Evolutionary conservation across 1,284 basidiomycete genomes (phyloP).

Genomic region (Pterulicium gracile): DNA sequence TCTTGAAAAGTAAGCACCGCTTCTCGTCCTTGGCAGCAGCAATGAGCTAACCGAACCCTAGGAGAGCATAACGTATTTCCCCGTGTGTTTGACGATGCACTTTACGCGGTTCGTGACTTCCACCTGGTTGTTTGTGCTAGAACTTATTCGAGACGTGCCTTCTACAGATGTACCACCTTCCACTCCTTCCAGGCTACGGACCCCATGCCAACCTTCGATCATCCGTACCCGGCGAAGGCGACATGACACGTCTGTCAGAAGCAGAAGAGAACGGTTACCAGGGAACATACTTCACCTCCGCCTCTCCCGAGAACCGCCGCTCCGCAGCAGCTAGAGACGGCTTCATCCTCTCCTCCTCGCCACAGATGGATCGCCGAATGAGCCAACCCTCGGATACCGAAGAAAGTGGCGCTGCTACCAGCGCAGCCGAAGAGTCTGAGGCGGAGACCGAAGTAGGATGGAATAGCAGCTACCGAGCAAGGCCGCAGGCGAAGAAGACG

Average conservation of each 20-base stretch:
- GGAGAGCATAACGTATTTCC: conserved; percentile 84
- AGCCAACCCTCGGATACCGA: conserved; percentile 8
- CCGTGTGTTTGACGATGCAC: conserved; percentile 85
- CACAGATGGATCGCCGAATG: conserved; percentile 8
- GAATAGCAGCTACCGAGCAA: conserved; percentile 8
- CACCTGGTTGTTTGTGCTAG: conserved; percentile 6
- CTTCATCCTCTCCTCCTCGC: conserved; percentile 38
- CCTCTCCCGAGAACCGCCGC: conserved; percentile 17
- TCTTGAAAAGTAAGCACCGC: conserved; percentile 60
- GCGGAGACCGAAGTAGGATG: conserved; percentile 2
- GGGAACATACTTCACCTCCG: conserved; percentile 65
- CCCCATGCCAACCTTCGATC: conserved; percentile 78
- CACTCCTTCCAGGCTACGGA: conserved; percentile 86
- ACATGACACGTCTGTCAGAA: conserved; percentile 64
- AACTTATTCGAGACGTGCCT: conserved; percentile 4
- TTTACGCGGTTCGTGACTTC: conserved; percentile 67
- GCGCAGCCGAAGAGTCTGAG: conserved; percentile 1
- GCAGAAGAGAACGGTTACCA: conserved; percentile 88
- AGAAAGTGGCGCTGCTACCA: conserved; percentile 10
- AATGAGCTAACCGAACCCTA: neutral
- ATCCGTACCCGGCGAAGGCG: conserved; percentile 58
- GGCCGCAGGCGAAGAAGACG: conserved; percentile 10
- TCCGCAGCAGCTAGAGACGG: conserved; percentile 27
- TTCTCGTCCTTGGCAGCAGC: too few species aligned
- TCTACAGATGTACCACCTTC: conserved; percentile 78